These are phyloP conservation scores for Aspergillus flavus DNA, from an alignment of 2,329 filamentous ascomycete species.

Conservation along the genomic window DNA sequence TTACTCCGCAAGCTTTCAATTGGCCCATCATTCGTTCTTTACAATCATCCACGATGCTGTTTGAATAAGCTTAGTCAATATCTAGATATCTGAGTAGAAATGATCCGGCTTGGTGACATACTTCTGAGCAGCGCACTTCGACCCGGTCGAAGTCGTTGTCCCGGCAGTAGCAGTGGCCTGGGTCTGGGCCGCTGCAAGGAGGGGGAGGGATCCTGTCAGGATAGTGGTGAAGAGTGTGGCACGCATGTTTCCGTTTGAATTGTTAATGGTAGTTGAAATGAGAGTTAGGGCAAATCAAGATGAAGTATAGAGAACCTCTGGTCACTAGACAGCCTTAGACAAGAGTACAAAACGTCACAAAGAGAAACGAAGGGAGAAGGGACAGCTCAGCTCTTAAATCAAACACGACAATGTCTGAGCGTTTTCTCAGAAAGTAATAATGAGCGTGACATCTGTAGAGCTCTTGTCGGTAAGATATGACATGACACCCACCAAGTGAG, in stretches of 20 bases:
- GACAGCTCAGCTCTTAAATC: background rate
- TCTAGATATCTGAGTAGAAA: background rate
- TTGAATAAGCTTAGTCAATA: background rate
- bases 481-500: background rate
- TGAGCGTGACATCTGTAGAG: background rate
- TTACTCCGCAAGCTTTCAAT: conserved; percentile 47
- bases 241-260: background rate
- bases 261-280: too few relatives aligned
- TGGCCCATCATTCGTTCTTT: conserved; percentile 43
- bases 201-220: background rate
- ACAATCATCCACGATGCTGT: conserved; percentile 56
- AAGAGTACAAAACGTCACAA: background rate
- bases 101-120: background rate
- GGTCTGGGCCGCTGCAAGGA: background rate
- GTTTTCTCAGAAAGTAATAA: background rate
- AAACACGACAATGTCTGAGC: background rate
- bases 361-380: background rate
- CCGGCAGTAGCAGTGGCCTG: background rate
- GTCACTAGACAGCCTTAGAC: background rate
- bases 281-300: background rate
- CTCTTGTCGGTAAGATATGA: background rate
- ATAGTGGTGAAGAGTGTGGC: background rate
- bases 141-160: background rate
- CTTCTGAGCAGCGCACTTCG: conserved; percentile 24
- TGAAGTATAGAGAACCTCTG: background rate